These are phyloP conservation scores for Ceratocystis cubensis DNA, from an alignment of 2,329 filamentous ascomycete species.

Conservation along the genomic window DNA sequence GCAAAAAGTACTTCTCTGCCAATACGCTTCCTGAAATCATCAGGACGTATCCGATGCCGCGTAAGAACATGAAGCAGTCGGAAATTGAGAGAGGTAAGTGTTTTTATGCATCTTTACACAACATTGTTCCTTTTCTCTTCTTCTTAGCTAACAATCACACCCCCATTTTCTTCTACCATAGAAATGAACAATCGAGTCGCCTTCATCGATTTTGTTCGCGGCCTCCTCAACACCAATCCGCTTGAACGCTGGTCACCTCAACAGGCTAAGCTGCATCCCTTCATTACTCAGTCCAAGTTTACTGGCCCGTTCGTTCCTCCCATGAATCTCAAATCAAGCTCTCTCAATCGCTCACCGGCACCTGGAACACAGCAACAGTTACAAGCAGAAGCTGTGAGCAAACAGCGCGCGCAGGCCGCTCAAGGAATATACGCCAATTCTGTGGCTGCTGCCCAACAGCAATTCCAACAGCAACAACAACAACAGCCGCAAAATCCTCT, in stretches of 20 bases:
- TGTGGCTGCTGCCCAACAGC: conserved; percentile 33
- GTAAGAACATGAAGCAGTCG: conserved; percentile 97
- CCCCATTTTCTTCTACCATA: conserved; percentile 31
- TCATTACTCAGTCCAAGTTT: conserved; percentile 97
- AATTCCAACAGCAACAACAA: conserved; percentile 18
- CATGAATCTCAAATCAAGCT: conserved; percentile 87
- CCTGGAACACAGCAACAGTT: conserved; percentile 93
- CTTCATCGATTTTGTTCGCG: conserved; percentile 96
- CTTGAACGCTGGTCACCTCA: conserved; percentile 95
- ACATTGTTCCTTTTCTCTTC: not conserved
- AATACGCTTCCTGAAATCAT: conserved; percentile 94
- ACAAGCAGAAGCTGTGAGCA: conserved; percentile 84
- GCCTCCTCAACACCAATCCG: conserved; percentile 85
- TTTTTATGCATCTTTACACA: not conserved
- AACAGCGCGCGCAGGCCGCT: conserved; percentile 67
- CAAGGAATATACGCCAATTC: conserved; percentile 54
- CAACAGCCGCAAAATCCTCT: conserved; percentile 25
- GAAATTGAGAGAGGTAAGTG: conserved; percentile 85
- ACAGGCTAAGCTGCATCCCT: conserved; percentile 92
- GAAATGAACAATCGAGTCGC: conserved; percentile 97
- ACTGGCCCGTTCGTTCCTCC: conserved; percentile 92
- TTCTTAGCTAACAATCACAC: not conserved
- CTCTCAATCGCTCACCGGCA: conserved; percentile 73
- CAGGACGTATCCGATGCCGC: conserved; percentile 92
- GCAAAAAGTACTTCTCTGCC: conserved; percentile 98